Evolutionary conservation across 352 stramenopile species (phyloP), one percentile per base, ranked within the genome.

Genomic region (Pythium rishiriense): DNA sequence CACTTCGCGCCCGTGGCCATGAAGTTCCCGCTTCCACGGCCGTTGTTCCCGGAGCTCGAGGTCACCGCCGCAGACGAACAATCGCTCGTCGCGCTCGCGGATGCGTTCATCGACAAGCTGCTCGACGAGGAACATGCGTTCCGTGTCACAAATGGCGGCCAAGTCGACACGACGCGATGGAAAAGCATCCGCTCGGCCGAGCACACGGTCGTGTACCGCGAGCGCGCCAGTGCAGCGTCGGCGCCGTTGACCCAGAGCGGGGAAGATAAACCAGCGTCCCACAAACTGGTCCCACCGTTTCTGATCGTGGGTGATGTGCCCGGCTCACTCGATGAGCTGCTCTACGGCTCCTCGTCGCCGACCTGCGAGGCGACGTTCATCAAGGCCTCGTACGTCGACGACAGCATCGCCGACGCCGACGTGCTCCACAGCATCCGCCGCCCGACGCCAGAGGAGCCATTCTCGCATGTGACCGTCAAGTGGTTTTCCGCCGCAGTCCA

Each of bases 401-500:
- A 78, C 47, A 65, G 68, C 41, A 62, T 75, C 48, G 70, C 70
- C 15, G 69, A 81, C 41, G 69, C 67, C 24, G 75, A 72, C 0
- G 66, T 88, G 35, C 52, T 88, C 19, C 55, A 56, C 0, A 71
- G 57, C 7, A 62, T 88, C 22, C 64, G 70, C 24, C 42, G 69
- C 26, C 76, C 76, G 8, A 75, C 73, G 1, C 26, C 43, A 0
- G 62, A 62, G 1, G 59, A 75, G 14, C 76, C 79, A 46, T 84
- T 79, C 45, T 62, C 68, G 8, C 49, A 42, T 28, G 15, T 76
- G 42, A 50, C 39, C 39, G 37, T 73, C 45, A 73, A 70, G 43
- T 73, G 64, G 58, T 17, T 72, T 52, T 24, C 41, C 22, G 68
- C 57, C 56, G 68, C 28, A 19, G 73, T 3, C 60, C 78, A 26